Percentiles rank a stretch among this genome's conserved stretches.
Evolutionary conservation across 2,329 filamentous ascomycete species (phyloP).

Genomic region (Botrytis tulipae): DNA sequence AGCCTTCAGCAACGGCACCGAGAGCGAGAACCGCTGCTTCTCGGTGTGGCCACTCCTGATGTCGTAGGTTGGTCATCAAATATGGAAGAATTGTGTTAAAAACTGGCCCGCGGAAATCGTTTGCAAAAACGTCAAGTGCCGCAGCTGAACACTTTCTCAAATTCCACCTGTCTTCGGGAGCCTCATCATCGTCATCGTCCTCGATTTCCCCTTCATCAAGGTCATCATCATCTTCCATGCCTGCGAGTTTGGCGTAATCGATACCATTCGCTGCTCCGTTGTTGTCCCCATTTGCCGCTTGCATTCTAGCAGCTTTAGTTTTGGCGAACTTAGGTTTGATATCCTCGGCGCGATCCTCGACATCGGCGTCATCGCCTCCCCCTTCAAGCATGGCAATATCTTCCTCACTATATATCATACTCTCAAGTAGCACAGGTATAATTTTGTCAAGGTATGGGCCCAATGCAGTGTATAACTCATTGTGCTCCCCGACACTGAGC

Average conservation of each 20-base stretch:
- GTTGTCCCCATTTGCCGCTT: slow-evolving; percentile 43
- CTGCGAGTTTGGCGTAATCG: slow-evolving; percentile 51
- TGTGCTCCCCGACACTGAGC: slow-evolving; percentile 88
- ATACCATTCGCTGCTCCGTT: slow-evolving; percentile 55
- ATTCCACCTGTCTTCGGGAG: slow-evolving; percentile 92
- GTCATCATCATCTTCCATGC: slow-evolving; percentile 59
- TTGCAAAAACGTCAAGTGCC: slow-evolving; percentile 89
- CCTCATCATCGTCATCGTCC: slow-evolving; percentile 72
- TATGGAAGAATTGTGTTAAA: slow-evolving; percentile 93
- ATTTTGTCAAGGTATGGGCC: slow-evolving; percentile 79
- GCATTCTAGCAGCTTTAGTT: slow-evolving; percentile 49
- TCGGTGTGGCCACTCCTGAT: slow-evolving; percentile 85
- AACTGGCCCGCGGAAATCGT: slow-evolving; percentile 81
- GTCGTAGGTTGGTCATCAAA: slow-evolving; percentile 82
- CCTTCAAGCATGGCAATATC: slow-evolving; percentile 83
- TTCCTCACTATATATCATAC: slow-evolving; percentile 95
- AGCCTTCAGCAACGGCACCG: slow-evolving; percentile 92
- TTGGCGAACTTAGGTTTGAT: slow-evolving; percentile 92
- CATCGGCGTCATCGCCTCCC: slow-evolving; percentile 84
- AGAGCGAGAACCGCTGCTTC: slow-evolving; percentile 93
- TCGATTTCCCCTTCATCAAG: slow-evolving; percentile 87
- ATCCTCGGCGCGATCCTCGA: slow-evolving; percentile 86
- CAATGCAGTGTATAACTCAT: slow-evolving; percentile 72
- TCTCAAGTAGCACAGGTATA: slow-evolving; percentile 84
- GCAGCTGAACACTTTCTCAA: slow-evolving; percentile 95